These are phyloP conservation scores for Biscutella laevigata DNA, from an alignment of 441 rosid species.

Conservation along the genomic window DNA sequence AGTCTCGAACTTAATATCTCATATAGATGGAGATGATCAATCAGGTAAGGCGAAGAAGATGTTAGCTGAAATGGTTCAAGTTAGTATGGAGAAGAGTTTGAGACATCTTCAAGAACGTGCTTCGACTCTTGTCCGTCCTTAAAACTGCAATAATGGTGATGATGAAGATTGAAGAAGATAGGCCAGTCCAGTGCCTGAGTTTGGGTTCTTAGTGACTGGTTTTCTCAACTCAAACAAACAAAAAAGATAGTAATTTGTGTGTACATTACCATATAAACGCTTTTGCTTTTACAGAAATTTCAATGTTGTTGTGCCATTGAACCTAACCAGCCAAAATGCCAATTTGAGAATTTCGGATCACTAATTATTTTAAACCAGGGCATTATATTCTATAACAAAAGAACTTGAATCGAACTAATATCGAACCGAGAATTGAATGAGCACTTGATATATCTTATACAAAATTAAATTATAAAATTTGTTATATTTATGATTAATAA, in stretches of 20 bases:
- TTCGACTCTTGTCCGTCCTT: conserved; percentile 53
- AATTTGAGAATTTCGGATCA: no score
- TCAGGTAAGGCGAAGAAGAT: conserved; percentile 84
- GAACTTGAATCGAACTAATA: no score
- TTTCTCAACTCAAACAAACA: conserved; percentile 6
- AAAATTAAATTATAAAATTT: no score
- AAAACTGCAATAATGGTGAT: neutral
- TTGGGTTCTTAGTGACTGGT: conserved; percentile 31
- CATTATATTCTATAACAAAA: no score
- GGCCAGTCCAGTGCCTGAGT: conserved; percentile 27
- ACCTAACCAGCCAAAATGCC: no score
- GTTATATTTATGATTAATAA: no score
- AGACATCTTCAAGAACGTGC: conserved; percentile 93
- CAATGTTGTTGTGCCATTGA: neutral
- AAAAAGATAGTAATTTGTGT: no score
- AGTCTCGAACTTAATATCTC: conserved; percentile 78
- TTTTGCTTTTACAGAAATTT: neutral
- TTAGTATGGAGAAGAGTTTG: conserved; percentile 95
- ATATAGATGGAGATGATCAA: conserved; percentile 88
- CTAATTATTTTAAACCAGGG: no score
- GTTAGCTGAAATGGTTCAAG: conserved; percentile 96
- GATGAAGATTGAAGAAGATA: conserved; percentile 9
- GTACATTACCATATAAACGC: conserved; percentile 13
- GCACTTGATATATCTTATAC: no score
- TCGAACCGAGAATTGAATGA: no score